Conservation (phyloP, 345 rosid species). For the Carallia pectinifolia region DNA sequence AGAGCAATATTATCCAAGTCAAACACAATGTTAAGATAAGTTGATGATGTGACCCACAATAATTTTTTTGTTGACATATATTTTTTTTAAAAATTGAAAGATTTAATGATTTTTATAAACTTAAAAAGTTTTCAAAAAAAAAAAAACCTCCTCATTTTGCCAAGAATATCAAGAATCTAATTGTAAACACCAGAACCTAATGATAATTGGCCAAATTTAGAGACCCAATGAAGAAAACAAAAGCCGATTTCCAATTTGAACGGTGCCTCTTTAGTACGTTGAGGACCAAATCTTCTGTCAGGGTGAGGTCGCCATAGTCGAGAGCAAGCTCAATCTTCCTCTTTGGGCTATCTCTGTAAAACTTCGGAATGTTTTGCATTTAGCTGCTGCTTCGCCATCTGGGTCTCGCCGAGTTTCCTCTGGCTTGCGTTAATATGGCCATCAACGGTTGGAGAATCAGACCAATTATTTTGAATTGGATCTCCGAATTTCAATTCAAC, state of each 20-base stretch:
- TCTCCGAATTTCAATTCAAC: no score
- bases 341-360: constrained; percentile 43
- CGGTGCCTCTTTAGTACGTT: constrained; percentile 45
- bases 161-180: constrained; percentile 62
- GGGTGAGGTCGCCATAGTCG: constrained; percentile 32
- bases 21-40: no score
- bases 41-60: no score
- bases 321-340: constrained; percentile 54
- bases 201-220: constrained; percentile 19
- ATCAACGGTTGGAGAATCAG: no score
- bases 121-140: no score
- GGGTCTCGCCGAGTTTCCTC: constrained; percentile 12
- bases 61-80: no score
- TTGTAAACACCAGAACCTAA: constrained; percentile 46
- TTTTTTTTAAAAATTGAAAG: no score
- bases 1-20: no score
- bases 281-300: constrained; percentile 45
- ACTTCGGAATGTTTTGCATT: constrained; percentile 44
- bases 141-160: constrained; percentile 52
- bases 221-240: constrained; percentile 53
- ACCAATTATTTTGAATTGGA: no score
- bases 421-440: constrained; percentile 6
- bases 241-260: constrained; percentile 65
- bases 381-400: constrained; percentile 17
- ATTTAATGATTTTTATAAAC: no score